Base-by-base conservation (phyloP, 2,329 filamentous ascomycete species). In the Ophiostoma fasciatum region DNA sequence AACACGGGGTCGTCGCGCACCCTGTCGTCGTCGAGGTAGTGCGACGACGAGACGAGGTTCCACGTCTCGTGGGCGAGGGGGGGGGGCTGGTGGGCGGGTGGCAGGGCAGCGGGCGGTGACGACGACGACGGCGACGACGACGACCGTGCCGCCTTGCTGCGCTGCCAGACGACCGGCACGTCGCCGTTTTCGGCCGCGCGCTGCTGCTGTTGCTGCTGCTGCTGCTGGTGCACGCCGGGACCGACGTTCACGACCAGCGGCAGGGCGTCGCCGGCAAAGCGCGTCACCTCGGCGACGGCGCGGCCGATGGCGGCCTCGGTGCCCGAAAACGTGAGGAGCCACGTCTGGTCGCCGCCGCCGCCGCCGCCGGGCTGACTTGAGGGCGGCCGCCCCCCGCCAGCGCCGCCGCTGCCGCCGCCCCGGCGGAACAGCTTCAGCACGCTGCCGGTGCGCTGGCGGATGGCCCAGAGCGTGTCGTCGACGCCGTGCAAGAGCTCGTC, bases 271-370 rank as follows among this genome's bases (percentile, higher is more conserved):
- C 28, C 23, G 5, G 38, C 30, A 10, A 45, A 29, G 12, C 36
- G 40, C 12, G 30, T 13, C 11, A 46, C 31, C 12, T 46, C 45
- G 12, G 29, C 35, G 7, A 43, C 42, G 11, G 42, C 35, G 1
- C 39, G 41, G 10, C 37, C 30, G 2, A 45, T 28, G 2, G 37
- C 21, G 5, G 17, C 13, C n/a, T 28, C 22, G 7, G 37, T 29
- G 18, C 53, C 53, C 1, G 45, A 47, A 7, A 56, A 25, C 5
- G 48, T 35, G n/a, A 56, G 31, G 17, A 47, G 41, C 14, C 48
- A 42, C 2, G 46, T 26, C 2, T 36, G 36, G 18, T 33, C 32
- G 18, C 28, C 13, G n/a, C n/a, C n/a, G n/a, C n/a, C n/a, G n/a
- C n/a, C n/a, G n/a, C n/a, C n/a, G n/a, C n/a, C n/a, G n/a, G n/a